phyloP scores from a whole-genome alignment of 305 asterid genomes.

The Fraxinus latifolia region DNA sequence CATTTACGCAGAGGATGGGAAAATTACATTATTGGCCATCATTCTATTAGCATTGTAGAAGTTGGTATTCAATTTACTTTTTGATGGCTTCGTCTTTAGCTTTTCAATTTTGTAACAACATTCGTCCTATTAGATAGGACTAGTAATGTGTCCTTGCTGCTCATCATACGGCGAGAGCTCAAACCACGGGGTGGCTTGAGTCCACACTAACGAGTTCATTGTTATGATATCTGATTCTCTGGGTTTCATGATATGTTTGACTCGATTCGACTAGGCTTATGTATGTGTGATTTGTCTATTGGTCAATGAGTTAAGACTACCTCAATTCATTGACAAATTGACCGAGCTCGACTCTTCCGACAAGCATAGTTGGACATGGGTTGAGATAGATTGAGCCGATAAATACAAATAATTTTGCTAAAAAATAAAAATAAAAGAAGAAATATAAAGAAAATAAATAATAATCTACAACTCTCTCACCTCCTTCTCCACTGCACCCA shows the following conservation, averaged over 20 bases:
- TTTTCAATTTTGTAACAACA: not conserved
- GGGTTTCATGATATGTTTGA: not conserved
- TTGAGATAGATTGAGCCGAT: not conserved
- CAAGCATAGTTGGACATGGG: not conserved
- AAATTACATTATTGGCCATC: not conserved
- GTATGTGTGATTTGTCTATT: not conserved
- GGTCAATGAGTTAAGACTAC: not conserved
- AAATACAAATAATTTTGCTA: not conserved
- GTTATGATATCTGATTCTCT: not conserved
- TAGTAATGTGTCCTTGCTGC: not conserved
- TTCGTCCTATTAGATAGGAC: not conserved
- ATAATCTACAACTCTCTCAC: not conserved
- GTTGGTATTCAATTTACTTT: not conserved
- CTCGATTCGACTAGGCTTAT: not conserved
- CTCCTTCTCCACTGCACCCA: not conserved
- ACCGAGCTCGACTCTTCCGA: not conserved
- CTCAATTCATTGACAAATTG: not conserved
- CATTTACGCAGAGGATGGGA: not conserved
- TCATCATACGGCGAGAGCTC: not conserved
- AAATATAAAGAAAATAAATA: not conserved
- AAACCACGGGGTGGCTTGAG: not conserved
- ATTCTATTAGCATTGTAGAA: not conserved
- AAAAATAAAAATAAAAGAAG: not conserved
- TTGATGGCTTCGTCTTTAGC: not conserved
- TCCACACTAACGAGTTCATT: not conserved